Percentiles rank a stretch among this genome's conserved stretches.
phyloP scores from a whole-genome alignment of 768 basidiomycete genomes.

The Megacollybia marginata region DNA sequence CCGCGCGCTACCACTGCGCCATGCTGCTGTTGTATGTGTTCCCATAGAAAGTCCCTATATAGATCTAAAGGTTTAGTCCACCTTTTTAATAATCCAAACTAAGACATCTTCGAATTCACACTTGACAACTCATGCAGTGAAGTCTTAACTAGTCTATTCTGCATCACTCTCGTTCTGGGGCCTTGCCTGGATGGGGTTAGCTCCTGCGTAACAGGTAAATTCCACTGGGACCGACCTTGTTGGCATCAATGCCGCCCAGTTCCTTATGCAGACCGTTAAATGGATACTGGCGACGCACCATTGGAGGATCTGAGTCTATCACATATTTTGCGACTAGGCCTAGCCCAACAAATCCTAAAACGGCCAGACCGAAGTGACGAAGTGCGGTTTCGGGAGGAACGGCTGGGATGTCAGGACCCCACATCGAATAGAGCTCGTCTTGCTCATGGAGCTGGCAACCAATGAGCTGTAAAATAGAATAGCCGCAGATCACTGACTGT shows the following conservation, averaged over 20 bases:
- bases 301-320: conserved; percentile 54
- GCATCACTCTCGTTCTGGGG: conserved; percentile 3
- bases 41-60: not conserved
- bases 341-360: conserved; percentile 54
- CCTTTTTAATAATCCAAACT: too few species aligned
- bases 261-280: conserved; percentile 68
- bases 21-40: conserved; percentile 24
- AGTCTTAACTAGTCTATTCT: conserved; percentile 1
- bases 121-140: too few species aligned
- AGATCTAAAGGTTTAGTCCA: too few species aligned
- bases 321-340: conserved; percentile 51
- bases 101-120: too few species aligned
- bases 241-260: conserved; percentile 71
- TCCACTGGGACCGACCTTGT: conserved; percentile 50
- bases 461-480: conserved; percentile 2
- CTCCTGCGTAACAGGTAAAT: not conserved
- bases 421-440: conserved; percentile 80
- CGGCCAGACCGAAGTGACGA: conserved; percentile 57
- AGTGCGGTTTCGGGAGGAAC: conserved; percentile 54
- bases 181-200: conserved; percentile 1
- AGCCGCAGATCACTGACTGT: conserved; percentile 39
- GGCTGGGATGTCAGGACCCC: conserved; percentile 74
- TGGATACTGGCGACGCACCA: conserved; percentile 69
- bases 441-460: conserved; percentile 61
- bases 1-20: conserved; percentile 43